A percentile compares a stretch with the other conserved stretches of the same genome.
Conservation (phyloP, 371 early-diverging fungal species). For the Mortierella sp. region DNA sequence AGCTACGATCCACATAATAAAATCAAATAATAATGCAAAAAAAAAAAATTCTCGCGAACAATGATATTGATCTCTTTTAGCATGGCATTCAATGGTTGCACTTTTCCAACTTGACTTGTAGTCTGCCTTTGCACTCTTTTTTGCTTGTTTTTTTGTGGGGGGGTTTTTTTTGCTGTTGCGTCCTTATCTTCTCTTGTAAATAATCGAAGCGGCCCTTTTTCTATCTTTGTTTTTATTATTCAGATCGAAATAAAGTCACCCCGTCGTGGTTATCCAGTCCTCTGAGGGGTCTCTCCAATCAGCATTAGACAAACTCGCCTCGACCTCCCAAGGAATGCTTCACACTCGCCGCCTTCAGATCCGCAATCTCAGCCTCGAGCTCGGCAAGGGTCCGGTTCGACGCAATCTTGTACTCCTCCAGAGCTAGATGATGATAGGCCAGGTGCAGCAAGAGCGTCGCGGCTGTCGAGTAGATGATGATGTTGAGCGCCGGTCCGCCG, state of each 20-base stretch:
- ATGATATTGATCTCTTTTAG: too few relatives aligned
- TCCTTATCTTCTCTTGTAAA: neutral
- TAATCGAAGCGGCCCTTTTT: neutral
- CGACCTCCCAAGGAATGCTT: slow-evolving; percentile 53
- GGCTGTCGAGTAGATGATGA: slow-evolving; percentile 38
- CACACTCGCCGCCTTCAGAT: slow-evolving; percentile 22
- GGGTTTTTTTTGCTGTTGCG: too few relatives aligned
- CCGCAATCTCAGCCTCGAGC: slow-evolving; percentile 45
- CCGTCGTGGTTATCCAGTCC: neutral
- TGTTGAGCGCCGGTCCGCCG: slow-evolving; percentile 42
- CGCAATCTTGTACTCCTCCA: slow-evolving; percentile 48
- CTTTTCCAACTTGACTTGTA: too few relatives aligned
- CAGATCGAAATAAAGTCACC: too few relatives aligned
- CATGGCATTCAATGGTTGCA: too few relatives aligned
- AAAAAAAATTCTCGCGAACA: too few relatives aligned
- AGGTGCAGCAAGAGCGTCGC: slow-evolving; percentile 33
- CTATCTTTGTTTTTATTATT: neutral
- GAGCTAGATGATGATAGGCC: slow-evolving; percentile 35
- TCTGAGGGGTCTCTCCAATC: neutral
- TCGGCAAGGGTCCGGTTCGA: slow-evolving; percentile 32
- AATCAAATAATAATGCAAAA: neutral
- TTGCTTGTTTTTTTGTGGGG: too few relatives aligned
- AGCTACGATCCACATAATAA: neutral
- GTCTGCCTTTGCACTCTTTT: too few relatives aligned
- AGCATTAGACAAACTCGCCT: slow-evolving; percentile 50